Base-by-base conservation (phyloP, 106 monocot species). In the Allium cepa region DNA sequence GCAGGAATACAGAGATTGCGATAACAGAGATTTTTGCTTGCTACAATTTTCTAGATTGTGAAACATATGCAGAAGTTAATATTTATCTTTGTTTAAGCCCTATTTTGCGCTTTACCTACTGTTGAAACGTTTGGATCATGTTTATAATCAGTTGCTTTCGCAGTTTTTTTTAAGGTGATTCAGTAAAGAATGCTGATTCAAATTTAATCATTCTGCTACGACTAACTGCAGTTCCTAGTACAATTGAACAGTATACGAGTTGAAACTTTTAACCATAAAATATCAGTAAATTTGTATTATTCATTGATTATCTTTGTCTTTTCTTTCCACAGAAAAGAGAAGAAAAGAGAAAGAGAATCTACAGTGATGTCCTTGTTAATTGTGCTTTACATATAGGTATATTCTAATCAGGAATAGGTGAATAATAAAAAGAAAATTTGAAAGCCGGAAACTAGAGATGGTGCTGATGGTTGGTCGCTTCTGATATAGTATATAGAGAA, bases 401-500 rank as follows among this genome's bases (percentile, higher is more conserved):
- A 36, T 36, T 36, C 36, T 36, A 36, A 36, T 52, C 14, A 14
- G 9, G 17, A 17, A 5, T 28, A 17, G 17, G 6, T 8, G 9
- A 9, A 66, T 13, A 49, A 7, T 22, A 8, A 52, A 12, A 52
- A 49, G 50, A 9, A 66, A 53, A 64, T 10, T 15, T 0, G 47
- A 50, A 59, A 46, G 56, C 45, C 56, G 17, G 9, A 17, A 51
- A 69, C 36, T 11, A 36, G 36, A 56, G 17, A 36, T 50, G 11
- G 57, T 47, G 76, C 7, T 17, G 69, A 50, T 57, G 46, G 75
- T 69, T 73, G 64, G 62, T 74, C 11, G 11, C 46, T 75, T 91
- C 91, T 56, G 84, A 79, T 75, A 91, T 91, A 69, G 87, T 84
- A 49, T 84, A 79, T 47, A 91, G 50, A 64, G 67, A 60, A 53